Base-by-base conservation (phyloP, 306 rosid species). In the Mimosa bimucronata region DNA sequence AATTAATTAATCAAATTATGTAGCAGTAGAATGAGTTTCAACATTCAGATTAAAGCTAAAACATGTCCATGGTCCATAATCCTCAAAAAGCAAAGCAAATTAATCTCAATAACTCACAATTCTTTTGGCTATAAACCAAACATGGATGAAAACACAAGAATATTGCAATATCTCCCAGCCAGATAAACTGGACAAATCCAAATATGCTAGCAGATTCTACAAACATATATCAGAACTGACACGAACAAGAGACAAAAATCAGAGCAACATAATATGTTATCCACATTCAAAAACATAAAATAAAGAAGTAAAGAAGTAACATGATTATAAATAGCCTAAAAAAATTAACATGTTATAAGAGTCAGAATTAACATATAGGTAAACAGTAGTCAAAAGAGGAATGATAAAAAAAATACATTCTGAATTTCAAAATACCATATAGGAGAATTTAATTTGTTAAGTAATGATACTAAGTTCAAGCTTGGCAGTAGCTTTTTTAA, bases 261-360 rank as follows among this genome's bases (percentile, higher is more conserved):
- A 72, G 1, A 10, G 26, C 29, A 53, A 16, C 74, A 41, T 3
- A 41, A 80, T 74, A 80, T 79, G 46, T 73, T 76, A 76, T 86
- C 77, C 81, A 83, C 87, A 83, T 83, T 83, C 77, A 80, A 45
- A 11, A 9, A 77, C 34, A 30, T 3, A 14, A 65, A 50, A n/a
- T n/a, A n/a, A n/a, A n/a, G n/a, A n/a, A n/a, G n/a, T 55, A 34
- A 37, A 55, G 81, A 86, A 80, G 83, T 75, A 77, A 42, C 81
- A 68, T 73, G 73, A 73, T 71, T 85, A 70, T 48, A 74, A 62
- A 58, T 73, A 80, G 73, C 9, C 37, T 53, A 57, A 71, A 82
- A 82, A 85, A 58, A n/a, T 23, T 28, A 44, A 45, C 45, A 46
- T 1, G 48, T 12, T 28, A 58, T n/a, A n/a, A 73, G 79, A 28